Base-by-base conservation (phyloP, 2,329 filamentous ascomycete genomes). In the Cryphonectria nitschkei region DNA sequence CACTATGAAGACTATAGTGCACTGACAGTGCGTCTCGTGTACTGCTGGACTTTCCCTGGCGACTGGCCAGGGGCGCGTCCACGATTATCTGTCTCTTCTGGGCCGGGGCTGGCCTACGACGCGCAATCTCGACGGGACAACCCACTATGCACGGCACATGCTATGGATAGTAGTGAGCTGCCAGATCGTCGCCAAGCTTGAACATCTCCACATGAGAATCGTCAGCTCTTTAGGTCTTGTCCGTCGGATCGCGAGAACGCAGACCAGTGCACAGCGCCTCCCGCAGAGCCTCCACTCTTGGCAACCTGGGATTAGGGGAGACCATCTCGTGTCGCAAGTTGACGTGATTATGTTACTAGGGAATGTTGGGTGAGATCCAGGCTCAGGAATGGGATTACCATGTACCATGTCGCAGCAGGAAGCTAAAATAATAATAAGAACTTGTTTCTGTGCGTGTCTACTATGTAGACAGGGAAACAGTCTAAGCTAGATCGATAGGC, bases 201-300 rank as follows among this genome's bases (percentile, higher is more conserved):
- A 50, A 29, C 6, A 34, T 58, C 3, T 13, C 13, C 26, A 34
- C 54, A 29, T 11, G 52, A 56, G n/a, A 29, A 56, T 29, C 52
- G 52, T 29, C 52, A 56, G 52, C 52, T 56, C n/a, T 16, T 29
- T 5, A 9, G 52, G 26, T 7, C 13, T 29, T 26, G 52, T 56
- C 52, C 16, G 26, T 56, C 13, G 52, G 14, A 29, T 29, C n/a
- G n/a, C n/a, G n/a, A 16, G 26, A 13, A 13, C 6, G 26, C 52
- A 56, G 26, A 9, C n/a, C 52, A 11, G 26, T 32, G 54, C 54
- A 58, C 54, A 58, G 54, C 39, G 58, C 34, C 34, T 37, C 58
- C 58, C 34, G 58, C 64, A 54, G 64, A 65, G 64, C 64, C 46
- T 52, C 64, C 43, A 7, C 41, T 37, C 43, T 56, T 65, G 64